Base-by-base conservation (phyloP, 768 basidiomycete species). In the Xanthoconium stramineum region DNA sequence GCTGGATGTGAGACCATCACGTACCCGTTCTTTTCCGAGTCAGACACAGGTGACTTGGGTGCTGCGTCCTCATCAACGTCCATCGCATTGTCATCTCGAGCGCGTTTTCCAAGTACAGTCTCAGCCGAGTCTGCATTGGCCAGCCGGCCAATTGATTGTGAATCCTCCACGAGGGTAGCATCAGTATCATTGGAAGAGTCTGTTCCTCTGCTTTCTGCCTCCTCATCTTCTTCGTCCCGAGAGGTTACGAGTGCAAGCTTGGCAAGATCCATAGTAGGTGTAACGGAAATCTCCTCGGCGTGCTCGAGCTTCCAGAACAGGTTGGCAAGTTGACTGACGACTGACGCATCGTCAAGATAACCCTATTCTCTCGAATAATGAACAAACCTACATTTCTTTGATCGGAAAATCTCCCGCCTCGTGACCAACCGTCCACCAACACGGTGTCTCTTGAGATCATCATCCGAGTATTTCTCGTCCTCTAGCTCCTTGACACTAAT, bases 191-290 rank as follows among this genome's bases (percentile, higher is more conserved):
- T 89, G 20, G 91, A 91, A 20, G 87, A 85, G 64, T 89, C 89
- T 1, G 89, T 90, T 53, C 83, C 84, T 53, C 84, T 79, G 60
- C 81, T 82, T 57, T 86, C 86, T 30, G 78, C 79, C 59, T 89
- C 88, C 57, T 89, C 90, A 58, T 91, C 90, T 70, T 91, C 89
- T 69, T 95, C 94, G 58, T 94, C 93, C 65, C 91, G 84, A 3
- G 90, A 89, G 6, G 94, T 94, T 35, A 95, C 87, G 19, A 97
- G 81, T 0, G 94, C 94, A 20, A 96, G 82, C 67, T 97, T 94
- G 8, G 94, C 94, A 19, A 97, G 78, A 63, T 96, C 91, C 44
- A 91, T 74, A 4, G 85, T 86, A 0, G 94, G 94, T 0, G 91
- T 92, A 17, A 97, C 84, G 14, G 92, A 80, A 6, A 84, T 72